Conservation (phyloP, 495 filamentous ascomycete genomes). For the Jackrogersella multiformis region DNA sequence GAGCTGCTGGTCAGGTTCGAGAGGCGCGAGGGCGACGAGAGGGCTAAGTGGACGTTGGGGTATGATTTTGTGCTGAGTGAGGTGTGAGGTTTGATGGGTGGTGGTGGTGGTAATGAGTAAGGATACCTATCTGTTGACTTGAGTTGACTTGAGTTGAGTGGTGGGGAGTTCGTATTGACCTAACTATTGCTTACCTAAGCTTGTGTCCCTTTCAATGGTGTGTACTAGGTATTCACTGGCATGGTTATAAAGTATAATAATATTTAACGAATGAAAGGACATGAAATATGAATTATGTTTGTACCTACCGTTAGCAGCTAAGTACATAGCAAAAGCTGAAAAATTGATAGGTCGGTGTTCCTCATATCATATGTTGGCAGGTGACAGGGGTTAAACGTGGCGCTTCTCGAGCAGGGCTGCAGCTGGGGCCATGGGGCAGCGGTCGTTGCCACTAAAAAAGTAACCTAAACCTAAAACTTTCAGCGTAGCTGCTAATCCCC, state of each 20-base stretch:
- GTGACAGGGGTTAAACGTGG: slow-evolving; percentile 18
- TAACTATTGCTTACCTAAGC: background rate
- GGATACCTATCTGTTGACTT: background rate
- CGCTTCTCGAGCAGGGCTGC: slow-evolving; percentile 17
- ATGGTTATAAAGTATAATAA: background rate
- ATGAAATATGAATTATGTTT: no score
- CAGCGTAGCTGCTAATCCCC: slow-evolving; percentile 12
- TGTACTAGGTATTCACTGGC: background rate
- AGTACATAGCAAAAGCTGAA: background rate
- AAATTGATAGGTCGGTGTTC: background rate
- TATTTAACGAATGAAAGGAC: background rate
- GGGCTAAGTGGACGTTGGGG: slow-evolving; percentile 67
- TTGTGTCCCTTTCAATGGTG: background rate
- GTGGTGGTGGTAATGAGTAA: background rate
- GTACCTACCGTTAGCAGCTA: no score
- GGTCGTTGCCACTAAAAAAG: slow-evolving; percentile 2
- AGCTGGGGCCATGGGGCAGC: slow-evolving; percentile 12
- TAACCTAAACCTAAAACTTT: slow-evolving; percentile 3
- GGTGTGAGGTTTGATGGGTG: slow-evolving; percentile 11
- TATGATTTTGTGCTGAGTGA: slow-evolving; percentile 62
- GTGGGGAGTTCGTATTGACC: background rate
- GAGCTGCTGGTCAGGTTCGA: slow-evolving; percentile 74
- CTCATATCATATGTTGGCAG: background rate
- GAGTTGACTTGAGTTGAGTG: background rate
- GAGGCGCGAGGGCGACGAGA: slow-evolving; percentile 64